phyloP scores from a whole-genome alignment of 2,329 filamentous ascomycete genomes.

The Fusarium tuaranense region DNA sequence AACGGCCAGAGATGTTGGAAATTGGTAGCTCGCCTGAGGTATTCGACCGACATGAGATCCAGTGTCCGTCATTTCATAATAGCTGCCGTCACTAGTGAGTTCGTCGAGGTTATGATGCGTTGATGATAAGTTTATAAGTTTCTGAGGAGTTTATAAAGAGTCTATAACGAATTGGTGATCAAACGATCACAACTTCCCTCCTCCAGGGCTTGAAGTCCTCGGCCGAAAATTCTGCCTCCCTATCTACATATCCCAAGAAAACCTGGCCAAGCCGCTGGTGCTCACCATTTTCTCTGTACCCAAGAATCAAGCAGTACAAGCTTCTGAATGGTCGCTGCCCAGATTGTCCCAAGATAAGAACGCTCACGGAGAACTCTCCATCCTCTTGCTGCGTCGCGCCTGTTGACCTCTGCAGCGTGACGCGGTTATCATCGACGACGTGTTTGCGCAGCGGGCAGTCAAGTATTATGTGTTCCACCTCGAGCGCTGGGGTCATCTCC shows the following conservation, averaged over 20 bases:
- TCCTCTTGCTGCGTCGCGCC: background rate
- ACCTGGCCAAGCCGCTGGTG: background rate
- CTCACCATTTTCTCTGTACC: background rate
- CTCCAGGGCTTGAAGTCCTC: background rate
- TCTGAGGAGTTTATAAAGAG: background rate
- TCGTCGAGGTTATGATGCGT: background rate
- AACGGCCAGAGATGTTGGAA: background rate
- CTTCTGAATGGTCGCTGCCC: background rate
- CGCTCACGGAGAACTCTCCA: background rate
- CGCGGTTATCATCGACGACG: background rate
- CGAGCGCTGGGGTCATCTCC: background rate
- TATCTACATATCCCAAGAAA: background rate
- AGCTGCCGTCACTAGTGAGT: background rate
- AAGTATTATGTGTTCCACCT: background rate
- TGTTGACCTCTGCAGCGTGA: background rate
- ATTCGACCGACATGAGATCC: background rate
- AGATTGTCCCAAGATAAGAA: background rate
- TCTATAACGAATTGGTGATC: background rate
- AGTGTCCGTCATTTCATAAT: background rate
- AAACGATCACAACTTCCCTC: background rate
- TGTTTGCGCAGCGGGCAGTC: background rate
- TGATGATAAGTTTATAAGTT: background rate
- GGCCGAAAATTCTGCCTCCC: background rate
- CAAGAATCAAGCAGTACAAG: background rate
- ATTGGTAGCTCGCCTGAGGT: background rate